Evolutionary conservation across 345 rosid genomes (phyloP).

Genomic region (Dipteronia sinensis): DNA sequence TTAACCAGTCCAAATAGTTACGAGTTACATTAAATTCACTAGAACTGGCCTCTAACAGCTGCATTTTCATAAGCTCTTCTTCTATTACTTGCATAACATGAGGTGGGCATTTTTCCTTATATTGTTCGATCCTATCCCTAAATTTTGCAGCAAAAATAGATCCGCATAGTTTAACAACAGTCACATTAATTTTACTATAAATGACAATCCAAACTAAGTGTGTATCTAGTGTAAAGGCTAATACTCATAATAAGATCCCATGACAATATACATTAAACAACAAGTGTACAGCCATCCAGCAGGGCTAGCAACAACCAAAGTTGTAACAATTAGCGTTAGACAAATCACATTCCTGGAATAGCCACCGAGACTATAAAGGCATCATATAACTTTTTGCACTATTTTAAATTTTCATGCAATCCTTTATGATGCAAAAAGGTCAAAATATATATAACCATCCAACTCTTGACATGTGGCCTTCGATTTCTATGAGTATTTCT

Average conservation of each 20-base stretch:
- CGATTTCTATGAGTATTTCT: neutral
- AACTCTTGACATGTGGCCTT: neutral
- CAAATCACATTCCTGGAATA: neutral
- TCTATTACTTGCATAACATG: conserved; percentile 92
- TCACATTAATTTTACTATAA: neutral
- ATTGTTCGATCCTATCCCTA: conserved; percentile 88
- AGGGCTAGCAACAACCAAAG: neutral
- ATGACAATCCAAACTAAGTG: neutral
- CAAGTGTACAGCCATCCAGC: neutral
- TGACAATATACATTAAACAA: too few relatives aligned
- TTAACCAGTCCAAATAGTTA: conserved; percentile 98
- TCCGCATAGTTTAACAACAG: conserved; percentile 10
- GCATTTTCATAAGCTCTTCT: conserved; percentile 96
- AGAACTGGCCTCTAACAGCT: conserved; percentile 97
- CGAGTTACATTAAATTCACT: conserved; percentile 99
- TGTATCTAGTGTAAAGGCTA: neutral
- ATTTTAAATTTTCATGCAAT: neutral
- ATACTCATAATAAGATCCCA: neutral
- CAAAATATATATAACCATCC: neutral
- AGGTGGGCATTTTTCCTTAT: conserved; percentile 79
- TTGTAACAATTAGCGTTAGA: neutral
- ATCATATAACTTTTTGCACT: neutral
- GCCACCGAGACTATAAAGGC: neutral
- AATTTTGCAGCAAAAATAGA: conserved; percentile 72
- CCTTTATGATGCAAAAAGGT: neutral